Percentiles rank a stretch among this genome's conserved stretches.
Conservation (phyloP, 225 moss, liverwort and hornwort species). For the Marchantia paleacea region DNA sequence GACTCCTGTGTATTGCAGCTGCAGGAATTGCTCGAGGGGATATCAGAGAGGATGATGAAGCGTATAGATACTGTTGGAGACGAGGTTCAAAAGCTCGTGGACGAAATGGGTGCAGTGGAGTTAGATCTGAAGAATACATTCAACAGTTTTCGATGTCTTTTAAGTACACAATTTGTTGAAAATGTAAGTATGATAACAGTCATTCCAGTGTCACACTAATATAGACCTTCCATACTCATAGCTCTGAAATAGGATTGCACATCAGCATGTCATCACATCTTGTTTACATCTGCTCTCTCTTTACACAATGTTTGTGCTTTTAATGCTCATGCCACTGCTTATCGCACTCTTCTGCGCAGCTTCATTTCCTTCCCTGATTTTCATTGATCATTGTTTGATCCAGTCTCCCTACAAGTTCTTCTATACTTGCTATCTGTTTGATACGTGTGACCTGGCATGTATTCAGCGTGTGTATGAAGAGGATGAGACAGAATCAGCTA, state of each 20-base stretch:
- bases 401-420: too few relatives aligned
- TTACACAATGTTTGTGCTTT: too few relatives aligned
- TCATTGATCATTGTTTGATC: too few relatives aligned
- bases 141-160: constrained; percentile 84
- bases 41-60: constrained; percentile 62
- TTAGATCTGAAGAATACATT: constrained; percentile 71
- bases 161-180: constrained; percentile 85
- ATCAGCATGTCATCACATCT: too few relatives aligned
- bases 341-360: too few relatives aligned
- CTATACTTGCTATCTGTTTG: not conserved
- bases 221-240: too few relatives aligned
- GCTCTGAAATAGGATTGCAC: too few relatives aligned
- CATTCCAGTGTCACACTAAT: too few relatives aligned
- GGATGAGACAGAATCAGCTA: constrained; percentile 62
- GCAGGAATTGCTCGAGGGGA: constrained; percentile 75
- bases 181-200: constrained; percentile 48
- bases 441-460: not conserved
- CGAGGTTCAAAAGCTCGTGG: constrained; percentile 63
- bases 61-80: constrained; percentile 63
- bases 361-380: too few relatives aligned
- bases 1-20: constrained; percentile 42
- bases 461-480: constrained; percentile 92
- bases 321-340: too few relatives aligned
- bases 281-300: too few relatives aligned
- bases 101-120: constrained; percentile 64